Base-by-base conservation (phyloP, 1,284 basidiomycete species). In the Dichomitus squalens region DNA sequence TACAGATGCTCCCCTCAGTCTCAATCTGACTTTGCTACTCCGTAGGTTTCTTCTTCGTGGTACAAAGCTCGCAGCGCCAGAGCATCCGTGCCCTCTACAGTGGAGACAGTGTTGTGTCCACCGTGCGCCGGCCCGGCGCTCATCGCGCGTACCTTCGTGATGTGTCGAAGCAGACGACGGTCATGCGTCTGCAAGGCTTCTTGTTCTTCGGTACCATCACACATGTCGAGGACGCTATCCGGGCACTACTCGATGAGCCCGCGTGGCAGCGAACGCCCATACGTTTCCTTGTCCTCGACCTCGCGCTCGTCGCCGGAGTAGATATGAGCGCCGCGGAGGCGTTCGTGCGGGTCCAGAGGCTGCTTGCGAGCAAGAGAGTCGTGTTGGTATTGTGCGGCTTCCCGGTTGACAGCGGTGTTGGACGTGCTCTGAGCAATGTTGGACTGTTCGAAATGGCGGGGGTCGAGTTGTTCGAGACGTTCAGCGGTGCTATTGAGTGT, bases 201-300 rank as follows among this genome's bases (percentile, higher is more conserved):
- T 79, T 99, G 35, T 99, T 98, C 82, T 99, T 99, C 72, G 96
- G 97, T 4, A 98, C 95, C 0, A 96, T 98, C 66, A 82, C 89
- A 0, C 79, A 88, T 41, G 93, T 97, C 56, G 95, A 98, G 72
- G 88, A 90, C 64, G 79, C 89, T 1, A 89, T 95, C 43, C 83
- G 90, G 7, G 75, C 81, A 16, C 79, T 95, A 20, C 83, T 98
- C 21, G 86, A 92, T 55, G 83, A 83, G 6, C 85, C 87, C 0
- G 78, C 83, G 12, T 97, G 95, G 88, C 78, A 86, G 43, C 78
- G 80, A 31, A 87, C 87, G 52, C 95, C 95, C 0, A 88, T 98
- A 38, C 88, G 93, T 1, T 99, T 98, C 79, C 82, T 97, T 39
- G 80, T 96, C 11, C 80, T 96, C 53, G 95, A 98, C 68, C 84